A percentile compares a stretch with the other conserved stretches of the same genome.
Conservation (phyloP, 2,329 filamentous ascomycete species). For the Xylaria sp. region DNA sequence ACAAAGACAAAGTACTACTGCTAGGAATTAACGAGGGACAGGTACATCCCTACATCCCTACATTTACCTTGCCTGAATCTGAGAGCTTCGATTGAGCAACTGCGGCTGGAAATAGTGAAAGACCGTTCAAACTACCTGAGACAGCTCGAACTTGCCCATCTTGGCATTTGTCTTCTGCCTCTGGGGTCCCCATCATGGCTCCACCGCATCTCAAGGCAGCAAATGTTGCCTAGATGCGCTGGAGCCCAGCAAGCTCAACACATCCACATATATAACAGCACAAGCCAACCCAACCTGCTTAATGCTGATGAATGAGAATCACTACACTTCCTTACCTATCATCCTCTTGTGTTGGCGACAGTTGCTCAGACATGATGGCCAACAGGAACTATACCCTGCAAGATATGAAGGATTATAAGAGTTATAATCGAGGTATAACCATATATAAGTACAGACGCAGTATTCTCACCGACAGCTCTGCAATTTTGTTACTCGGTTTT, state of each 20-base stretch:
- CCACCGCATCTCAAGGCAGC: conserved; percentile 35
- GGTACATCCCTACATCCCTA: conserved; percentile 11
- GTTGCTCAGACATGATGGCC: neutral
- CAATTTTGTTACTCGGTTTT: too few species aligned
- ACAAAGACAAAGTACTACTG: conserved; percentile 12
- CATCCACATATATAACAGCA: neutral
- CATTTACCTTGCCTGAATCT: neutral
- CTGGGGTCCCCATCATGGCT: conserved; percentile 7
- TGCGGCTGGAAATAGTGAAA: conserved; percentile 25
- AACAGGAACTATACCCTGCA: too few species aligned
- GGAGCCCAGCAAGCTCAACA: neutral
- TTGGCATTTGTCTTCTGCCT: conserved; percentile 29
- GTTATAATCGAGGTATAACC: neutral
- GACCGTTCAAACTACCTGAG: neutral
- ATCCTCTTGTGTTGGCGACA: neutral
- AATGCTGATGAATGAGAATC: neutral
- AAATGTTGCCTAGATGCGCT: conserved; percentile 32
- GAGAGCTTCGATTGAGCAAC: neutral
- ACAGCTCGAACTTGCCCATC: conserved; percentile 16
- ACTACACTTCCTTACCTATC: too few species aligned
- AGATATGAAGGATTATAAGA: neutral
- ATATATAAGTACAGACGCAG: neutral
- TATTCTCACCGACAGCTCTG: neutral
- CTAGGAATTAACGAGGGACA: neutral
- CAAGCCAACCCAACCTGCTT: too few species aligned